These are phyloP conservation scores for Oenanthe sinensis DNA, from an alignment of 129 eudicot species.

Conservation along the genomic window DNA sequence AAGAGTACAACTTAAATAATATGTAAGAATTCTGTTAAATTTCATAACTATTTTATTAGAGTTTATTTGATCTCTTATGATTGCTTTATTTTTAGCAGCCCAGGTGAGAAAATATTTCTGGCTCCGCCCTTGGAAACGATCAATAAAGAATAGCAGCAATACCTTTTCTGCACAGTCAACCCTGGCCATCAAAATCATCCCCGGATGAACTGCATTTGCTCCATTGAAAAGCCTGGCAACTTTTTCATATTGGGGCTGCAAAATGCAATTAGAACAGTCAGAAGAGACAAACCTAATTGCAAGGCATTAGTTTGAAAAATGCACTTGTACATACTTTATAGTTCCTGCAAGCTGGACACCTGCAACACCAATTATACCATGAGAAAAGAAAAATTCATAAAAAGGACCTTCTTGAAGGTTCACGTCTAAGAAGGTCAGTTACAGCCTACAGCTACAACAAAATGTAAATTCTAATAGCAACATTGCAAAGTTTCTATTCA, in stretches of 20 bases:
- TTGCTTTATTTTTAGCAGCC: no score
- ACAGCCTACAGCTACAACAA: neutral
- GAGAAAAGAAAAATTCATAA: neutral
- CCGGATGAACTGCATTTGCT: slow-evolving; percentile 55
- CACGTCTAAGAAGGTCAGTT: neutral
- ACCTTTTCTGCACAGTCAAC: slow-evolving; percentile 56
- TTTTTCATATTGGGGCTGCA: slow-evolving; percentile 56
- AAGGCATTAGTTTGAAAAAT: neutral
- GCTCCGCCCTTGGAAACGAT: no score
- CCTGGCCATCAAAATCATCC: slow-evolving; percentile 45
- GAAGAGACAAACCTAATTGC: neutral
- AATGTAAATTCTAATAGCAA: neutral
- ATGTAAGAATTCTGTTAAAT: no score
- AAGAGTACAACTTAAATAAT: no score
- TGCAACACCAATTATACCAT: slow-evolving; percentile 17
- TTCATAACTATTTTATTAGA: no score
- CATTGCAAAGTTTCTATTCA: neutral
- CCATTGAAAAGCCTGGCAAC: slow-evolving; percentile 61
- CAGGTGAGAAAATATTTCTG: no score
- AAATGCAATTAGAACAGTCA: neutral
- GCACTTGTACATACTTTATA: slow-evolving; percentile 33
- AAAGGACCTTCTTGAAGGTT: neutral
- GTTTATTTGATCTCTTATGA: no score
- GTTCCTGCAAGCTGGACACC: slow-evolving; percentile 74
- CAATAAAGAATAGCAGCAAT: slow-evolving; percentile 11